Conservation (phyloP, 2,329 filamentous ascomycete genomes). For the Trichoderma hamatum region DNA sequence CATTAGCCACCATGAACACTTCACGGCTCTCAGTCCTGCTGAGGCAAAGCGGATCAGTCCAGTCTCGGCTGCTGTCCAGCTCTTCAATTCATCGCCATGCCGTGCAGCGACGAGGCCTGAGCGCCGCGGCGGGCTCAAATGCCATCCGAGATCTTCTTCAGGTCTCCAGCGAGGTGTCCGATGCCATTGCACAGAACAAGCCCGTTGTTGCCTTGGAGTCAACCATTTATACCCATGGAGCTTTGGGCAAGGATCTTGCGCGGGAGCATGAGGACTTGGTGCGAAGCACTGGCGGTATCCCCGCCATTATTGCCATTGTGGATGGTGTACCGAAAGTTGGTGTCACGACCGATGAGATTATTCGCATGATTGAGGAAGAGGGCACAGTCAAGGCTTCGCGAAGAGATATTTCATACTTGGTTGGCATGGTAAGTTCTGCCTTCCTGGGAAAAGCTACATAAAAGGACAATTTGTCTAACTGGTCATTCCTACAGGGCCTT, state of each 20-base stretch:
- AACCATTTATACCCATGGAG: slow-evolving; percentile 95
- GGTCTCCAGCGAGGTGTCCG: slow-evolving; percentile 79
- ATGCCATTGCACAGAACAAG: slow-evolving; percentile 72
- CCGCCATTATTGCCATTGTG: slow-evolving; percentile 87
- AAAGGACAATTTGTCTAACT: background rate
- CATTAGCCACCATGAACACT: slow-evolving; percentile 20
- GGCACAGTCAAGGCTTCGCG: slow-evolving; percentile 82
- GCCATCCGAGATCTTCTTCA: slow-evolving; percentile 54
- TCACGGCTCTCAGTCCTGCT: slow-evolving; percentile 21
- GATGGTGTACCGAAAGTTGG: slow-evolving; percentile 83
- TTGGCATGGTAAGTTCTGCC: slow-evolving; percentile 67
- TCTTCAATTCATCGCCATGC: background rate
- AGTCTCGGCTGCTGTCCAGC: background rate
- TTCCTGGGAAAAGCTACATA: background rate
- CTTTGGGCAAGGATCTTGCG: slow-evolving; percentile 70
- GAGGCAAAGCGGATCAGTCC: slow-evolving; percentile 2
- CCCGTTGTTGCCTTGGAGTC: slow-evolving; percentile 93
- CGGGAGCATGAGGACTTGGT: slow-evolving; percentile 86
- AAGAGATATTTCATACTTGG: slow-evolving; percentile 80
- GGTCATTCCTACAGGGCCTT: slow-evolving; percentile 54
- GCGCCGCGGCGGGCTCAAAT: slow-evolving; percentile 34
- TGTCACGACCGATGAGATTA: slow-evolving; percentile 70
- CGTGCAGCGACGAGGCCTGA: slow-evolving; percentile 18
- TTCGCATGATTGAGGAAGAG: slow-evolving; percentile 67
- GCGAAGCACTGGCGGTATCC: slow-evolving; percentile 77